Evolutionary conservation across 805 yeast species (phyloP).

Genomic region (Saccharomycopsis malanga): DNA sequence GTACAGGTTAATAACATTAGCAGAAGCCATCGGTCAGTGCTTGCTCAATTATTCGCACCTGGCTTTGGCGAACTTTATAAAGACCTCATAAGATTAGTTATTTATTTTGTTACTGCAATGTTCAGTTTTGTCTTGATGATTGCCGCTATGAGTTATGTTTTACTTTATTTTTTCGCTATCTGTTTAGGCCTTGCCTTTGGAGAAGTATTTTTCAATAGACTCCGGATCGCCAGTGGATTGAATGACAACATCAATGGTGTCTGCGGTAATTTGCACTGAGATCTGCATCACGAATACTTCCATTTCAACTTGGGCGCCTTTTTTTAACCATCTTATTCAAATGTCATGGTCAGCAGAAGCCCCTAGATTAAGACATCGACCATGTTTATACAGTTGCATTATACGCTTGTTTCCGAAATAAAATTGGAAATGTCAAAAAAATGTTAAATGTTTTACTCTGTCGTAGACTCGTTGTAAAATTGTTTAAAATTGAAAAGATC

Average conservation of each 20-base stretch:
- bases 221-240: slow-evolving; percentile 35
- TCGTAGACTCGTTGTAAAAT: no score
- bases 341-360: no score
- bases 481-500: no score
- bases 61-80: slow-evolving; percentile 34
- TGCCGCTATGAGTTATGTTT: slow-evolving; percentile 65
- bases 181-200: slow-evolving; percentile 64
- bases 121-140: slow-evolving; percentile 69
- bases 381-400: no score
- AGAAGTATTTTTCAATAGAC: slow-evolving; percentile 60
- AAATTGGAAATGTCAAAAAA: no score
- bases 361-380: no score
- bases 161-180: slow-evolving; percentile 67
- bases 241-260: slow-evolving; percentile 22
- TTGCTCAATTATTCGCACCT: slow-evolving; percentile 31
- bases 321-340: no score
- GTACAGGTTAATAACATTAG: background rate
- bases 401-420: no score
- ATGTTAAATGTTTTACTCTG: no score
- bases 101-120: slow-evolving; percentile 57
- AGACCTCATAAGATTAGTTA: slow-evolving; percentile 48
- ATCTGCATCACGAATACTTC: no score
- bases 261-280: background rate
- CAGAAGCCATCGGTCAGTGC: slow-evolving; percentile 21
- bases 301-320: no score